Percentiles rank a stretch among this genome's conserved stretches.
These are phyloP conservation scores for Canavalia ensiformis DNA, from an alignment of 306 rosid species.

Conservation along the genomic window DNA sequence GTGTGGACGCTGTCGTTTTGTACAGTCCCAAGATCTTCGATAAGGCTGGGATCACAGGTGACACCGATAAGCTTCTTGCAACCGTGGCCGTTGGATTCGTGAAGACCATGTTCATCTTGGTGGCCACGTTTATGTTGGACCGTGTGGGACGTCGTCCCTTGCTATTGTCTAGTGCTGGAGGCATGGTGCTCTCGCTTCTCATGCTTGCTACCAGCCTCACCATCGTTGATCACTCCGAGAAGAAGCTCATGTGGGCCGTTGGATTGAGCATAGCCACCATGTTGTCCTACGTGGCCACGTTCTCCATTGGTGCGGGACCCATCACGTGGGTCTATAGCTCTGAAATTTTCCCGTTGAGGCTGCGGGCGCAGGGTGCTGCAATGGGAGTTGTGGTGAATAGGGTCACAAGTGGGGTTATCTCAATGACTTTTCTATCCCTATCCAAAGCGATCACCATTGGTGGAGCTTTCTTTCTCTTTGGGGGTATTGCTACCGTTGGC, in stretches of 20 bases:
- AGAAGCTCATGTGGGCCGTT: slow-evolving; percentile 60
- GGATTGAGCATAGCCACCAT: slow-evolving; percentile 60
- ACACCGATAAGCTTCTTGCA: slow-evolving; percentile 50
- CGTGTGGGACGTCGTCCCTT: slow-evolving; percentile 76
- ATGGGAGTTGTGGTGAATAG: slow-evolving; percentile 70
- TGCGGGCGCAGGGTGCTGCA: slow-evolving; percentile 82
- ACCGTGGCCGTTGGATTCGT: slow-evolving; percentile 81
- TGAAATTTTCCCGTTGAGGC: slow-evolving; percentile 76
- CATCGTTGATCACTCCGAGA: slow-evolving; percentile 42
- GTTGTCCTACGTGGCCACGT: slow-evolving; percentile 62
- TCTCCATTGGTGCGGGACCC: slow-evolving; percentile 89
- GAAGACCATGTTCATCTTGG: slow-evolving; percentile 70
- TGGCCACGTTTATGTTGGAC: slow-evolving; percentile 70
- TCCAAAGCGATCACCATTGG: slow-evolving; percentile 61
- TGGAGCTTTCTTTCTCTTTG: slow-evolving; percentile 79
- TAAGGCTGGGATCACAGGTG: slow-evolving; percentile 65
- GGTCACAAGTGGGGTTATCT: slow-evolving; percentile 60
- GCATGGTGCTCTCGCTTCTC: slow-evolving; percentile 65
- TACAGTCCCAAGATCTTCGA: slow-evolving; percentile 75
- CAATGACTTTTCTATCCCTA: slow-evolving; percentile 84
- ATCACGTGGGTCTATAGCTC: slow-evolving; percentile 81
- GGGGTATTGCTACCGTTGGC: slow-evolving; percentile 49
- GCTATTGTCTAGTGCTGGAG: slow-evolving; percentile 64
- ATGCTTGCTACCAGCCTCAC: slow-evolving; percentile 58
- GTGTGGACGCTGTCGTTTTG: slow-evolving; percentile 81